Evolutionary conservation across 2,329 filamentous ascomycete genomes (phyloP), one percentile per base, ranked within the genome.

Genomic region (Fusarium xylarioides): DNA sequence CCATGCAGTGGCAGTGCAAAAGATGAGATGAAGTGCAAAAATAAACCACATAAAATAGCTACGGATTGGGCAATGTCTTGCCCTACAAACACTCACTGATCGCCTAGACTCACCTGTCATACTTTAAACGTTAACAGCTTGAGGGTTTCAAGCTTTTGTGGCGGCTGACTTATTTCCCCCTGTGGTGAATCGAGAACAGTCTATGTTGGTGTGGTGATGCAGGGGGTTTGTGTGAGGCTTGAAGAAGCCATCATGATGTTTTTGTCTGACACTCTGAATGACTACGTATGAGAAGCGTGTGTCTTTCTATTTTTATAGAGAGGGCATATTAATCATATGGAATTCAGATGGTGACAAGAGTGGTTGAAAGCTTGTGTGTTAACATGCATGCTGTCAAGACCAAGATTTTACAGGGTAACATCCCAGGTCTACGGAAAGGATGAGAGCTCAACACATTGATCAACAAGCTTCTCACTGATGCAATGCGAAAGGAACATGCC

Each of bases 1-100:
- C 63, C 68, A 55, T 68, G 68, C n/a, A 59, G 68, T 68, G 68
- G 68, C 68, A 68, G 69, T 65, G 58, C 69, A 44, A 50, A 34
- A 47, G 66, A 50, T 46, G 65, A 69, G 47, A 43, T 49, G 58
- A 57, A 30, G 54, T 49, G 46, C 52, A 58, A 42, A 44, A 44
- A 42, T 46, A 46, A 57, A 28, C 40, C 26, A 19, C 28, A 21
- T 34, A 38, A 40, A 26, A 38, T 46, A 28, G 26, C 19, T 47
- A 62, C 38, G 23, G 23, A 52, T 42, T 23, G 16, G 38, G 18
- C 37, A 42, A 43, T 62, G 47, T 40, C 32, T 54, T 68, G 28
- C 23, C 21, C n/a, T 23, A 23, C 30, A 18, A 26, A 30, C 49
- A 30, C 42, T 44, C 43, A 37, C 35, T 37, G 35, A 60, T 49